Evolutionary conservation across 441 rosid species (phyloP), one percentile per base, ranked within the genome.

Genomic region (Omphalea diandra): DNA sequence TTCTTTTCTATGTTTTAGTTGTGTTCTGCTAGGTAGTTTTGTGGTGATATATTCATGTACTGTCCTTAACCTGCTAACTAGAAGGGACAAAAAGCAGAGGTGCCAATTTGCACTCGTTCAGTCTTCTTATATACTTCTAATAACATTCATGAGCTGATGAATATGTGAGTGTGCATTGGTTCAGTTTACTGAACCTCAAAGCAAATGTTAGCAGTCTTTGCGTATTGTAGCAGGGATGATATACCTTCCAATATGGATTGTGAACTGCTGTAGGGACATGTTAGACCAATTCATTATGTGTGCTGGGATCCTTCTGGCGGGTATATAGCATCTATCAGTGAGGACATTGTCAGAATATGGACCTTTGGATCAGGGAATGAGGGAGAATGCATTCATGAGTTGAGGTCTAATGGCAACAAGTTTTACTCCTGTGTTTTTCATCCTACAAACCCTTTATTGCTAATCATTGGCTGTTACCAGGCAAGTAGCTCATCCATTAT

Each of bases 271-370:
- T 72, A 91, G 97, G 99, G 97, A 67, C 98, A 94, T 68, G 79
- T 83, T 27, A 90, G 84, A 72, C 79, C 80, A 29, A 83, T 94
- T 56, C 87, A 84, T 65, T 87, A 87, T 9, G 86, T 92, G 15
- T 92, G 98, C 82, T 92, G 98, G 98, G 90, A 94, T 83, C 88
- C 90, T 38, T 73, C 87, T 0, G 99, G 99, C 8, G 94, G 90
- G 76, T 85, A 71, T 74, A 73, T 94, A 70, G 97, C 97, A 61
- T 81, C 99, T 17, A 91, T 89, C 32, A 92, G 99, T 47, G 98
- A 92, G 84, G 94, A 90, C 75, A 81, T 85, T 71, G 98, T 92
- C 43, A 85, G 85, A 83, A 96, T 90, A 14, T 94, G 97, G 99
- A 79, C 83, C 4, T 70, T 92, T 18, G 89, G 96, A 58, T 79